Evolutionary conservation across 768 basidiomycete genomes (phyloP), one percentile per base, ranked within the genome.

Genomic region (Nidula microcarpa): DNA sequence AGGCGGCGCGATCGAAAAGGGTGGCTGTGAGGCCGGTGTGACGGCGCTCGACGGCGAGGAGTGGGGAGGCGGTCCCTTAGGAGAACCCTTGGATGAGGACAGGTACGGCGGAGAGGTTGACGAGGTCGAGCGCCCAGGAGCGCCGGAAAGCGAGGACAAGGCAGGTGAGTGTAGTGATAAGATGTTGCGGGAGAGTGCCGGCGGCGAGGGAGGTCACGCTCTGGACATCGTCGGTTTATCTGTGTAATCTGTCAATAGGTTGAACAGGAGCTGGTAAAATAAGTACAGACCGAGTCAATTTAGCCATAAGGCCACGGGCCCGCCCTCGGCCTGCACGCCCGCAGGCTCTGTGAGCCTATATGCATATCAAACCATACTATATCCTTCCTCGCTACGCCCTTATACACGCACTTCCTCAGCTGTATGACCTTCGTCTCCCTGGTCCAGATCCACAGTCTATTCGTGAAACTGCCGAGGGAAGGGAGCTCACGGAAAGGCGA

Each of bases 51-150:
- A 62, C 68, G 2, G 75, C 71, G 52, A 94, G 80, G 44, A 87
- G 78, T 0, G 92, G 90, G 5, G 76, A 73, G 1, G 86, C 85
- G 49, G 88, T 60, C 6, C 70, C 67, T 64, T 96, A 91, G 5
- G 92, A 89, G 56, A 91, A 57, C 36, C 75, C 80, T 62, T 94
- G 91, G 47, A 92, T 79, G 65, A 93, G 33, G 50, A 88, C 77
- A 58, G 96, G 82, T 33, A 98, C 85, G 6, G 92, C 85, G 49
- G 89, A 86, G 52, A 98, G 87, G 63, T 97, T 91, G 70, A 98
- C 89, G 51, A 97, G 82, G 18, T 96, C 89, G 53, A 99, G 84
- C 0, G 85, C 71, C 70, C 84, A 92, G 3, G 92, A 90, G 57
- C 86, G 84, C 51, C 72, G 59, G 67, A 99, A 89, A 13, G 90